phyloP scores from a whole-genome alignment of 371 early-diverging fungal genomes.

The Zopfochytrium polystomum region DNA sequence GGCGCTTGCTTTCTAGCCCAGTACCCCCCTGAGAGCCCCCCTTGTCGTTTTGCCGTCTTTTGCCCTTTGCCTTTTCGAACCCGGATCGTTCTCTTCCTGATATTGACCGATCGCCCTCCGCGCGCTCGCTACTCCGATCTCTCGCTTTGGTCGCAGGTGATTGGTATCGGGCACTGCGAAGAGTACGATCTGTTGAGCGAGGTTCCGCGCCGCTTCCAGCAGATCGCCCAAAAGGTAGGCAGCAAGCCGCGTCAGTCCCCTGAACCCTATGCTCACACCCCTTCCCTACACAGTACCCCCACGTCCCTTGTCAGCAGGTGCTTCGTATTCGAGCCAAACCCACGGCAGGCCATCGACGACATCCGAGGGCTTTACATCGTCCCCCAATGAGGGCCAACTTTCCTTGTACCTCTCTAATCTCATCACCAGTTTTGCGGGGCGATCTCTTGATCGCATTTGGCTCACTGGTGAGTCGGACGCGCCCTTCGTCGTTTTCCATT shows the following conservation, averaged over 20 bases:
- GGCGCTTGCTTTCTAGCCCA: neutral
- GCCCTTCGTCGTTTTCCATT: conserved; percentile 1
- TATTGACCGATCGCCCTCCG: no score
- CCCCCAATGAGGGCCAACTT: conserved; percentile 78
- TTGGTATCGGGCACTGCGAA: conserved; percentile 80
- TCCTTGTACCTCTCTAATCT: conserved; percentile 72
- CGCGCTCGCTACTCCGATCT: no score
- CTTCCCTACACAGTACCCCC: conserved; percentile 43
- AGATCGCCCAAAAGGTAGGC: conserved; percentile 61
- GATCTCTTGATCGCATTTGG: conserved; percentile 53
- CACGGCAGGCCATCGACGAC: conserved; percentile 67
- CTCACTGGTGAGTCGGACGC: conserved; percentile 40
- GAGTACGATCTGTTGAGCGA: conserved; percentile 63
- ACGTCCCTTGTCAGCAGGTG: conserved; percentile 69
- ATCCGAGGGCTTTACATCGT: conserved; percentile 72
- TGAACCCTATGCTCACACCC: neutral
- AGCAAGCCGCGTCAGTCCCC: neutral
- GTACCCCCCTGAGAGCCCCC: conserved; percentile 6
- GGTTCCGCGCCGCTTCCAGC: conserved; percentile 61
- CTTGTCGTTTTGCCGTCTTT: neutral
- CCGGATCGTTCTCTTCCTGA: no score
- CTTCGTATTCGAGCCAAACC: conserved; percentile 77
- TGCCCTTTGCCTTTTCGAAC: no score
- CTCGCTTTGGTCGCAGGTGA: conserved; percentile 52
- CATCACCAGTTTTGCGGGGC: conserved; percentile 66